phyloP scores from a whole-genome alignment of 2,329 filamentous ascomycete genomes.

The Nothophoma quercina region DNA sequence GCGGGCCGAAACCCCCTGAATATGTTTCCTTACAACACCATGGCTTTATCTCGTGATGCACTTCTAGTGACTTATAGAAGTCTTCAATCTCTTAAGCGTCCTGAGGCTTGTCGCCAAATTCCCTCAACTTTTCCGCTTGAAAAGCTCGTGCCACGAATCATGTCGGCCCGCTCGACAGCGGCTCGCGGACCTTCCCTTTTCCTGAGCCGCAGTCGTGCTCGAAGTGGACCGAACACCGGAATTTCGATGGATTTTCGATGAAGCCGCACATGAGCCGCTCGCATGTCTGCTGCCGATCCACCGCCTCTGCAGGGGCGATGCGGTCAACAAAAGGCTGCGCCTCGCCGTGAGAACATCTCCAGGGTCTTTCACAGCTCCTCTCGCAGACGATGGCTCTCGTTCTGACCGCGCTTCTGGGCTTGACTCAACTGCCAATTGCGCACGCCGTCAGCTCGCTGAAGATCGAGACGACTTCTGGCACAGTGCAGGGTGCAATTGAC shows the following conservation, averaged over 20 bases:
- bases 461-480: constrained; percentile 38
- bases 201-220: constrained; percentile 4
- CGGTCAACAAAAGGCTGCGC: constrained; percentile 7
- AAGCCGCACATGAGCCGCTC: constrained; percentile 11
- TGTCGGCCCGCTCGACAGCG: not conserved
- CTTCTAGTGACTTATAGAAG: not conserved
- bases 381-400: constrained; percentile 17
- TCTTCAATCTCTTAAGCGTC: not conserved
- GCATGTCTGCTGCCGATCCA: constrained; percentile 14
- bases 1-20: constrained; percentile 8
- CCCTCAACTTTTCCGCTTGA: constrained; percentile 12
- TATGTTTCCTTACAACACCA: constrained; percentile 12
- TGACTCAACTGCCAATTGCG: constrained; percentile 17
- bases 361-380: not conserved
- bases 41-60: not conserved
- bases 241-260: constrained; percentile 10
- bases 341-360: not conserved
- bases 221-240: constrained; percentile 9
- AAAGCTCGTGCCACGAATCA: not conserved
- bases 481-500: constrained; percentile 45
- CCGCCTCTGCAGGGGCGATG: not conserved
- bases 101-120: not conserved
- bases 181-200: constrained; percentile 2
- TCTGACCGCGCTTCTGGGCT: constrained; percentile 15
- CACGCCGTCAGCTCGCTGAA: constrained; percentile 25